phyloP scores from a whole-genome alignment of 148 eudicot genomes.

The Rhododendron kiyosumense region DNA sequence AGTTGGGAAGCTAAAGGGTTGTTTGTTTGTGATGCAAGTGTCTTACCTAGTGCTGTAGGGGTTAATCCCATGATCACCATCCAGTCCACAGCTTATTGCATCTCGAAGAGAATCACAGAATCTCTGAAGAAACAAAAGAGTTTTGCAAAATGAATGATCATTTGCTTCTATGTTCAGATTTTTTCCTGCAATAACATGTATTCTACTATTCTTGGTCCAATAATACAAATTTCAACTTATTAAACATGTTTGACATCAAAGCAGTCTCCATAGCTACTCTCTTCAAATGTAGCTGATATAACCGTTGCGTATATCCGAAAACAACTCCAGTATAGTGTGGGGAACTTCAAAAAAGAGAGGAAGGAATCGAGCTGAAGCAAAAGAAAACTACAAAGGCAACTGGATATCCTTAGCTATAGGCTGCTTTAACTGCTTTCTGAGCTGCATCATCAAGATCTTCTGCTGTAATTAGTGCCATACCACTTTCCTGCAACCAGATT shows the following conservation, averaged over 20 bases:
- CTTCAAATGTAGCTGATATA: background rate
- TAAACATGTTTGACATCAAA: background rate
- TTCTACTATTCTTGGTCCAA: background rate
- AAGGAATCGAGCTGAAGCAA: background rate
- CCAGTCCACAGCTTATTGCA: constrained; percentile 76
- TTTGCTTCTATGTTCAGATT: background rate
- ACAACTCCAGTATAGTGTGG: background rate
- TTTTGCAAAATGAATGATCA: background rate
- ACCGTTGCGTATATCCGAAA: background rate
- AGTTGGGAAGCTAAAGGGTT: constrained; percentile 84
- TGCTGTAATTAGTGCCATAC: constrained; percentile 82
- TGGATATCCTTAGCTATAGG: constrained; percentile 17
- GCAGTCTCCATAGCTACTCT: background rate
- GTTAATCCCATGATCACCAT: constrained; percentile 95
- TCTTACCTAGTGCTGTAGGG: constrained; percentile 78
- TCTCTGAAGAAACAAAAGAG: constrained; percentile 20
- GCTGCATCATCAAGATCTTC: constrained; percentile 99
- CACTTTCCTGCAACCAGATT: constrained; percentile 71
- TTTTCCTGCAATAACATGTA: background rate
- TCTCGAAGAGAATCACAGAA: constrained; percentile 49
- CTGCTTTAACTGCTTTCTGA: constrained; percentile 82
- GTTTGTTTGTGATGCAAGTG: constrained; percentile 80
- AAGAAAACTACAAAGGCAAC: no score
- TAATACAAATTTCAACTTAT: background rate
- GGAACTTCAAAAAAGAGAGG: background rate